Percentiles rank a stretch among this genome's conserved stretches.
These are phyloP conservation scores for Talaromyces islandicus DNA, from an alignment of 2,329 filamentous ascomycete genomes.

Conservation along the genomic window DNA sequence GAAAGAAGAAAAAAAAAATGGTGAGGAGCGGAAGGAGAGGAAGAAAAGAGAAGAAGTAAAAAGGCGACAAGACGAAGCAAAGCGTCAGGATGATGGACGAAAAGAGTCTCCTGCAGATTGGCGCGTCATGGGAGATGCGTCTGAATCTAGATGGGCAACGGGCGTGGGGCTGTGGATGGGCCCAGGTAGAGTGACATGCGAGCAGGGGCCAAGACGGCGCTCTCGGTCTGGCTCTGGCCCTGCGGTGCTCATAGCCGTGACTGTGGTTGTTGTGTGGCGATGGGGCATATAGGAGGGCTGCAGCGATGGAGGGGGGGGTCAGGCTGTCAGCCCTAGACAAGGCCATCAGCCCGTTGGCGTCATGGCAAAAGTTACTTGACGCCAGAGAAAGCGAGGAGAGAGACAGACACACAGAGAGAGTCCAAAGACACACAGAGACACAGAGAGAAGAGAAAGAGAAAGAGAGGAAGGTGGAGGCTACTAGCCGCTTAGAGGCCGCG, in stretches of 20 bases:
- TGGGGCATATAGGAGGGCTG: not conserved
- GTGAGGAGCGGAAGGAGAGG: not conserved
- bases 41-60: constrained; percentile 12
- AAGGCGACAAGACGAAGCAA: constrained; percentile 12
- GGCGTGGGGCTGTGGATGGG: constrained; percentile 4
- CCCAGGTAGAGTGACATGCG: constrained; percentile 10
- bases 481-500: constrained; percentile 3
- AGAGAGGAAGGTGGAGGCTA: not conserved
- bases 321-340: not conserved
- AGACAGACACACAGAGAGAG: not conserved
- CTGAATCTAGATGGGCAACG: constrained; percentile 35
- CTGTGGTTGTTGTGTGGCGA: not conserved
- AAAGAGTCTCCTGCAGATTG: constrained; percentile 37
- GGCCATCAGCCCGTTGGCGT: no score
- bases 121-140: constrained; percentile 30
- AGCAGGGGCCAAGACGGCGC: constrained; percentile 8
- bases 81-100: constrained; percentile 22
- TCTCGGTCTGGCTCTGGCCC: not conserved
- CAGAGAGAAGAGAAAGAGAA: not conserved
- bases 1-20: not conserved
- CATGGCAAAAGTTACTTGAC: not conserved
- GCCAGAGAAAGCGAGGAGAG: not conserved
- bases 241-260: not conserved
- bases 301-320: not conserved
- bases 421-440: not conserved